Evolutionary conservation across 352 stramenopile species (phyloP), one percentile per base, ranked within the genome.

Genomic region (Paralagenidium karlingii): DNA sequence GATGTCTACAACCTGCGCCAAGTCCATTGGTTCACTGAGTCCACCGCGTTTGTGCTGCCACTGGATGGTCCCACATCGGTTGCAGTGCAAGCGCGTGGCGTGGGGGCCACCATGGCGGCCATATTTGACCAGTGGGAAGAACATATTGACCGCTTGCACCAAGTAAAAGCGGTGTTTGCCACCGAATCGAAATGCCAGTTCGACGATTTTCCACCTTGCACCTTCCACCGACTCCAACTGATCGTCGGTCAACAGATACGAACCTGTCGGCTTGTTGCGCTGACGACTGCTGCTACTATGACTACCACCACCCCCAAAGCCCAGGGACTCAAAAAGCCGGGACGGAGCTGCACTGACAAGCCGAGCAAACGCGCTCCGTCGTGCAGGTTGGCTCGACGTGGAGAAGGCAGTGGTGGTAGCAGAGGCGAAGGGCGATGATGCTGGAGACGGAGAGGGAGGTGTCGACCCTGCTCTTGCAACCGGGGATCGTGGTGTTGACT

Each of bases 91-190:
- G 13, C 71, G 55, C 16, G 77, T 91, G 11, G 60, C 34, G 36
- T 91, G 77, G 1, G 68, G 67, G 13, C 63, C 69, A 8, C 77
- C 77, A 29, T 70, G 70, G 15, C 77, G 71, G 3, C 77, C 77
- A 47, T 84, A 91, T 48, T 91, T 91, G 24, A 70, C 49, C 30
- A 91, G 38, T 15, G 74, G 71, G 43, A 74, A 78, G 41, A 91
- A 88, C 70, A 85, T 88, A 40, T 91, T 91, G 37, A 91, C 60
- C 8, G 77, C 74, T 36, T 91, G 71, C n/a, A 88, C 77, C 38
- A 91, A 47, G 40, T 91, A 88, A 40, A 75, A 79, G 1, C 77
- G 69, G 34, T 91, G 74, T 43, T 87, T 81, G 39, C 77, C 77
- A 18, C 77, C 77, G 40, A 87, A 91, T 27, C 77, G 77, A 43